phyloP scores from a whole-genome alignment of 2,329 filamentous ascomycete genomes.

The Pseudogymnoascus verrucosus region DNA sequence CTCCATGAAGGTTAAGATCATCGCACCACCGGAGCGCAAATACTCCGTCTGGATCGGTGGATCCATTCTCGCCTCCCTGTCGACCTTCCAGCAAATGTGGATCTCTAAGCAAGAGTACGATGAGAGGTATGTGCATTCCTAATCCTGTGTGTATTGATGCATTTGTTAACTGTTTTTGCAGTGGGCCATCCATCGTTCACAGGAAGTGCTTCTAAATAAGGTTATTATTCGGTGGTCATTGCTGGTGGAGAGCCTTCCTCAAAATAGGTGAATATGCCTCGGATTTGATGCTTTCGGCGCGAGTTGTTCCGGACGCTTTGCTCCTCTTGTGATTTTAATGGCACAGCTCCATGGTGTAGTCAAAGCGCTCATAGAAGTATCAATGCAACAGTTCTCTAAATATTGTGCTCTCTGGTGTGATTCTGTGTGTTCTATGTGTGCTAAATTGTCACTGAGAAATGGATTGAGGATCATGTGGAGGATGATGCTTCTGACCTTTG shows the following conservation, averaged over 20 bases:
- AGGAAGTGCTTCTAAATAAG: constrained; percentile 99
- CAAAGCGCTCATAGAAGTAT: constrained; percentile 8
- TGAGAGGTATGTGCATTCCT: constrained; percentile 8
- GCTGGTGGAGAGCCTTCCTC: constrained; percentile 15
- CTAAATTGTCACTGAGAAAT: background rate
- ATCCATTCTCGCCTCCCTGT: constrained; percentile 98
- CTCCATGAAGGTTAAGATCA: constrained; percentile 99
- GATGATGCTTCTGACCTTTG: no score
- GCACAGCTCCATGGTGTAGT: constrained; percentile 7
- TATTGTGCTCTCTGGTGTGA: background rate
- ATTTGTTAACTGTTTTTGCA: constrained; percentile 71
- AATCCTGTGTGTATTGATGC: background rate
- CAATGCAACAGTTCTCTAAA: constrained; percentile 8
- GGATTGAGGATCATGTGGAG: no score
- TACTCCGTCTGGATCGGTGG: constrained; percentile 99
- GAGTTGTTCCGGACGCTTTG: constrained; percentile 22
- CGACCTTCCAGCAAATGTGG: constrained; percentile 99
- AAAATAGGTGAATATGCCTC: constrained; percentile 25
- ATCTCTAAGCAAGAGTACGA: constrained; percentile 99
- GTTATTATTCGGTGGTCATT: constrained; percentile 14
- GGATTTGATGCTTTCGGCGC: constrained; percentile 28
- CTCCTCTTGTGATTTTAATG: constrained; percentile 15
- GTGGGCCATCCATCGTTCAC: constrained; percentile 97
- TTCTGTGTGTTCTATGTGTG: background rate
- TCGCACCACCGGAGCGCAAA: constrained; percentile 99